A percentile compares a stretch with the other conserved stretches of the same genome.
Evolutionary conservation across 1,284 basidiomycete species (phyloP).

Genomic region (Apiotrichum domesticum): DNA sequence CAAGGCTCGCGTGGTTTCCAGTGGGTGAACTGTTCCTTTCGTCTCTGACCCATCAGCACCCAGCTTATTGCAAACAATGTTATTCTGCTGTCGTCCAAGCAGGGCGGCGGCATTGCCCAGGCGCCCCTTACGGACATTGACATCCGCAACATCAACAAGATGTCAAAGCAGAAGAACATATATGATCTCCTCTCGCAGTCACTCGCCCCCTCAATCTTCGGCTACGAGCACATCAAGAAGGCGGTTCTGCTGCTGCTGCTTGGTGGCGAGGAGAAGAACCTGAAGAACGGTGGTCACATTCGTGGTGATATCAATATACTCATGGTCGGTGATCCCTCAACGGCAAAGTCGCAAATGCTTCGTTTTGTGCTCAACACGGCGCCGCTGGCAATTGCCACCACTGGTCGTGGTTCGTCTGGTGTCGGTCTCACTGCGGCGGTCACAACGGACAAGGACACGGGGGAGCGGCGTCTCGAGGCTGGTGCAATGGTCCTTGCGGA

Average conservation of each 20-base stretch:
- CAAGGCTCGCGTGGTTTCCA: conserved; percentile 81
- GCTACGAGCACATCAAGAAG: conserved; percentile 92
- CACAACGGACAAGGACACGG: conserved; percentile 94
- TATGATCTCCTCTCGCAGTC: conserved; percentile 87
- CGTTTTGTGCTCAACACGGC: conserved; percentile 95
- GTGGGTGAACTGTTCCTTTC: conserved; percentile 52
- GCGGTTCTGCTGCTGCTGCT: conserved; percentile 88
- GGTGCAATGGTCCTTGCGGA: conserved; percentile 99
- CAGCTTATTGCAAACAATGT: conserved; percentile 93
- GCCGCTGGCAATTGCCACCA: conserved; percentile 95
- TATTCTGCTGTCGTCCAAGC: conserved; percentile 92
- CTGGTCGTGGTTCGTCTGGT: conserved; percentile 92
- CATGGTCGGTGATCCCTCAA: conserved; percentile 98
- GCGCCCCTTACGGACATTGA: conserved; percentile 88
- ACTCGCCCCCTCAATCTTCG: conserved; percentile 94
- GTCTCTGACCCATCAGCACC: conserved; percentile 55
- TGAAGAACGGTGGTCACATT: conserved; percentile 96
- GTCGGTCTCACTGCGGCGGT: conserved; percentile 99
- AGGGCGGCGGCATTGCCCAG: conserved; percentile 92
- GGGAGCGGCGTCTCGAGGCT: conserved; percentile 88
- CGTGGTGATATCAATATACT: conserved; percentile 99
- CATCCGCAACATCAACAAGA: conserved; percentile 93
- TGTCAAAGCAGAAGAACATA: conserved; percentile 75
- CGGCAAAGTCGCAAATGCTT: conserved; percentile 94
- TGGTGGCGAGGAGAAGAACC: conserved; percentile 95